Conservation (phyloP, 768 basidiomycete genomes). For the Mycena crocata region DNA sequence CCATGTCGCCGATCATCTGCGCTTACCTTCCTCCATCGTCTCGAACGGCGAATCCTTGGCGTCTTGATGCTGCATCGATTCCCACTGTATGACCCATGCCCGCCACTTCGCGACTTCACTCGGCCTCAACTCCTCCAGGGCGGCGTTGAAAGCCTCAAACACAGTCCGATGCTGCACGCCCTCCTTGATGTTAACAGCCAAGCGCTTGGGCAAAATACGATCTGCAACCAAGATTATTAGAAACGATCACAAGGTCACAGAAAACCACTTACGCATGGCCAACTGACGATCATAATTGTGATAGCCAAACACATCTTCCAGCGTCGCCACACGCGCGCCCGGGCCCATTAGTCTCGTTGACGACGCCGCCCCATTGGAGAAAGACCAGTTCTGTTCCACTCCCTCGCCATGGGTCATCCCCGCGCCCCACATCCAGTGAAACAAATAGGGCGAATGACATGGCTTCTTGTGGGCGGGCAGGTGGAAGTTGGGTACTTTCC, state of each 20-base stretch:
- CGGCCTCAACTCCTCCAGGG: background rate
- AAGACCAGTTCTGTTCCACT: constrained; percentile 14
- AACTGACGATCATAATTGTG: constrained; percentile 17
- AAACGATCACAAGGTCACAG: background rate
- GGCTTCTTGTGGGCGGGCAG: background rate
- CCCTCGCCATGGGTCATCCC: constrained; percentile 17
- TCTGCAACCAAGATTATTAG: background rate
- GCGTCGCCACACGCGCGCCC: constrained; percentile 1
- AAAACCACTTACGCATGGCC: constrained; percentile 8
- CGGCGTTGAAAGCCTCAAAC: background rate
- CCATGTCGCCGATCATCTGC: no score
- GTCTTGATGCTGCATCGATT: constrained; percentile 6
- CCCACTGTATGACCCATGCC: constrained; percentile 8
- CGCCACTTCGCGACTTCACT: constrained; percentile 16
- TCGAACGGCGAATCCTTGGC: background rate
- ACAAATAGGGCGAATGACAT: constrained; percentile 14
- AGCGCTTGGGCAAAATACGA: constrained; percentile 3
- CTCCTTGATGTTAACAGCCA: constrained; percentile 10
- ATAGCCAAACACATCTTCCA: constrained; percentile 10
- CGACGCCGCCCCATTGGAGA: background rate
- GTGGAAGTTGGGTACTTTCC: constrained; percentile 28
- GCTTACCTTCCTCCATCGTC: background rate
- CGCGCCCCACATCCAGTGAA: constrained; percentile 13
- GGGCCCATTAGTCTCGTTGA: background rate
- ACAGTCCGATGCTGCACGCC: constrained; percentile 3